Conservation (phyloP, 2,329 filamentous ascomycete species). For the Penicillium crustosum region DNA sequence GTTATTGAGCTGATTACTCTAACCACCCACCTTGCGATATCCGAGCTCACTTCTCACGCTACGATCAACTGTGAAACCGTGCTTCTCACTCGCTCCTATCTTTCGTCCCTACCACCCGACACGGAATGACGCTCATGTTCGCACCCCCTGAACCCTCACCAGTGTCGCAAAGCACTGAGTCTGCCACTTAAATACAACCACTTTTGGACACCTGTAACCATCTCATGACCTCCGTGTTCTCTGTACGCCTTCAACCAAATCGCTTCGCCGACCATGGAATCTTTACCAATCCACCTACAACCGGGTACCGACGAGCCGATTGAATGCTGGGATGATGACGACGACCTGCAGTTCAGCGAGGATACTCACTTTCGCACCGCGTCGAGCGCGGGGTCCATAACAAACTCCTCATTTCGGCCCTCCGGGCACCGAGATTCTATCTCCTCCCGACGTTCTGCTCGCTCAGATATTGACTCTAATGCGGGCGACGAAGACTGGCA, state of each 20-base stretch:
- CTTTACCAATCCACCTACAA: conserved; percentile 34
- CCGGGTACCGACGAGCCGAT: conserved; percentile 40
- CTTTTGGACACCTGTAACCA: neutral
- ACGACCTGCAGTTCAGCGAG: conserved; percentile 49
- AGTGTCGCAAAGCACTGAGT: conserved; percentile 25
- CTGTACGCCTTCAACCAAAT: neutral
- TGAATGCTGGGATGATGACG: conserved; percentile 53
- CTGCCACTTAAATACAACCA: conserved; percentile 14
- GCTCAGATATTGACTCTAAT: conserved; percentile 76
- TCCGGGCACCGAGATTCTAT: conserved; percentile 67
- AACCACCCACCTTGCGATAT: neutral
- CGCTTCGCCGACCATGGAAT: conserved; percentile 37
- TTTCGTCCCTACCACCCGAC: conserved; percentile 3
- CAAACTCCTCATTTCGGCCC: conserved; percentile 44
- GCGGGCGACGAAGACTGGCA: conserved; percentile 83
- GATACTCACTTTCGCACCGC: conserved; percentile 47
- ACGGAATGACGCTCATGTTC: conserved; percentile 33
- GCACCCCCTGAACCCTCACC: conserved; percentile 15
- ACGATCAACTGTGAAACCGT: neutral
- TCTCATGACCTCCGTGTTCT: neutral
- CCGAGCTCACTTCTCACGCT: neutral
- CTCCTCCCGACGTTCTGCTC: conserved; percentile 78
- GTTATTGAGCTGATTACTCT: neutral
- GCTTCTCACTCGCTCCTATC: neutral
- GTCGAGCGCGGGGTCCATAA: conserved; percentile 48